Base-by-base conservation (phyloP, 2,329 filamentous ascomycete species). In the Coccinonectria pachysandricola region DNA sequence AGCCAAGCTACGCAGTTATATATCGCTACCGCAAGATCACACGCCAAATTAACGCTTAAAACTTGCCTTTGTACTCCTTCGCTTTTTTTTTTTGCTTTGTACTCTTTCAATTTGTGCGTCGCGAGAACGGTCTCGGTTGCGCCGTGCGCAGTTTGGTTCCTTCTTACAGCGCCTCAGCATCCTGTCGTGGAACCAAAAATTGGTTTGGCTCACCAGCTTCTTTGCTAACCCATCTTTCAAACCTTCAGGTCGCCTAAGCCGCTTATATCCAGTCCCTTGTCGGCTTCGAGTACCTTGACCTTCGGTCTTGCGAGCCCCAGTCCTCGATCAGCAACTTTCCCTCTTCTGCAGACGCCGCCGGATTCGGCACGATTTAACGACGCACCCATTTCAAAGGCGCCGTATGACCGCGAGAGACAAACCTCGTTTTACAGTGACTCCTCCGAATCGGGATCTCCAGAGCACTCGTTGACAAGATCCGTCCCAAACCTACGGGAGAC, bases 201-300 rank as follows among this genome's bases (percentile, higher is more conserved):
- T 34, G 30, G 31, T 27, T 32, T 18, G 29, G 21, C 27, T 24
- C 15, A n/a, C n/a, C n/a, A n/a, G n/a, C 20, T 34, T 19, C 19
- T 32, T 26, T 17, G 27, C 43, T 38, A 27, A 52, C 39, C 28
- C 27, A 32, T 24, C 23, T 27, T 22, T 39, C 36, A 26, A 39
- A 36, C 33, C 23, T 31, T 45, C 34, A 71, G 67, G 60, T 64
- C 60, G 27, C 57, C 54, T 40, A 56, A 61, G 46, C 63, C 57
- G 45, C 48, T 57, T 30, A 53, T 60, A 35, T 62, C 65, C 22
- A 71, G 65, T 42, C 66, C 67, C 37, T 53, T 70, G 24, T 68
- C 43, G 32, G 57, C 59, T 30, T 60, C 57, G 32, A 61, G 51
- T 43, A 53, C 39, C 31, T 53, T 57, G 28, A 49, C 58, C 24